Evolutionary conservation across 2,329 filamentous ascomycete species (phyloP).

Genomic region (Fusarium haematococcum): DNA sequence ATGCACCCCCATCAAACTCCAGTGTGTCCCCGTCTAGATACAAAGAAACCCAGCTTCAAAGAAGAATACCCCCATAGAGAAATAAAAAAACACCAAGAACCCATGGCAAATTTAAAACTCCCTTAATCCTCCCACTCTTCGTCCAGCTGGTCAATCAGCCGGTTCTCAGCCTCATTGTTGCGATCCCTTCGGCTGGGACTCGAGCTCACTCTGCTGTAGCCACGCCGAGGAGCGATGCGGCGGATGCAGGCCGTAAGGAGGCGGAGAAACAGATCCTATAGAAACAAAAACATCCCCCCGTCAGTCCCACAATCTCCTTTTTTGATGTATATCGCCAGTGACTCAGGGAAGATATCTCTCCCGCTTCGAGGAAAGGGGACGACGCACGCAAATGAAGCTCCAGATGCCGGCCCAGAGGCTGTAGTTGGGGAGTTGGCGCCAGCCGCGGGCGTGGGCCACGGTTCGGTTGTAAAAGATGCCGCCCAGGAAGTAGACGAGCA

Average conservation of each 20-base stretch:
- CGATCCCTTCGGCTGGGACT: slow-evolving; percentile 62
- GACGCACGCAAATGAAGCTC: slow-evolving; percentile 78
- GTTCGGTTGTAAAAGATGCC: slow-evolving; percentile 96
- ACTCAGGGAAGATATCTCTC: slow-evolving; percentile 46
- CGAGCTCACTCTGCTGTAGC: slow-evolving; percentile 74
- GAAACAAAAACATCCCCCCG: slow-evolving; percentile 29
- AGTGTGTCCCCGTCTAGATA: slow-evolving; percentile 34
- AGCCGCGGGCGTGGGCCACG: slow-evolving; percentile 92
- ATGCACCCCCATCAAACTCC: slow-evolving; percentile 39
- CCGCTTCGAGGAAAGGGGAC: slow-evolving; percentile 46
- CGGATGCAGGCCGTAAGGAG: slow-evolving; percentile 76
- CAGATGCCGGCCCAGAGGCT: slow-evolving; percentile 90
- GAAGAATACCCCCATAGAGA: slow-evolving; percentile 4
- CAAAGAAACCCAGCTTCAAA: slow-evolving; percentile 13
- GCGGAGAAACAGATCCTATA: slow-evolving; percentile 75
- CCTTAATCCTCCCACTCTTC: slow-evolving; percentile 91
- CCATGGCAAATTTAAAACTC: neutral
- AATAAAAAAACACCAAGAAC: slow-evolving; percentile 15
- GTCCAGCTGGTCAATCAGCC: slow-evolving; percentile 94
- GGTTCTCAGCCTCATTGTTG: slow-evolving; percentile 84
- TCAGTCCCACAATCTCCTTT: slow-evolving; percentile 35
- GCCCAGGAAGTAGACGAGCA: slow-evolving; percentile 90
- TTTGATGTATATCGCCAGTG: neutral
- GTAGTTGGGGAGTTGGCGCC: slow-evolving; percentile 96
- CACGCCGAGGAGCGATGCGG: slow-evolving; percentile 71